phyloP scores from a whole-genome alignment of 208 protist genomes.

The Vickermania ingenoplastis region DNA sequence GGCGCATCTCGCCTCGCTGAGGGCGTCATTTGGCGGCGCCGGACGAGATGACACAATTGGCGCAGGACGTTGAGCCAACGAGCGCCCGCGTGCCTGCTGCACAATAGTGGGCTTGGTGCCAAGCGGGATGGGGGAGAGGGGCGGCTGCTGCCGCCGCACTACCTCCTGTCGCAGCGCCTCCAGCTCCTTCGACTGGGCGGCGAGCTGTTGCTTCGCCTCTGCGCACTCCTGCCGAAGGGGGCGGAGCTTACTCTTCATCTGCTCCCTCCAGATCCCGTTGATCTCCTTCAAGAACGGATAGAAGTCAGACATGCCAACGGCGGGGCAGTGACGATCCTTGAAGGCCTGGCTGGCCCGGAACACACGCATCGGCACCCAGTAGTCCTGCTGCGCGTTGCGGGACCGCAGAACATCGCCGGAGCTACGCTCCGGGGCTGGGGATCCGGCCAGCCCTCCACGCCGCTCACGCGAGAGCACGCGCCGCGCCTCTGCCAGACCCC shows the following conservation, averaged over 20 bases:
- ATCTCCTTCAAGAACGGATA: slow-evolving; percentile 74
- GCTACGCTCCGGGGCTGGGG: too few species aligned
- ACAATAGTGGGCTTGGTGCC: too few species aligned
- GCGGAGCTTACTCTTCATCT: slow-evolving; percentile 40
- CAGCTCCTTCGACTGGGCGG: neutral
- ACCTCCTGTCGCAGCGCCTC: too few species aligned
- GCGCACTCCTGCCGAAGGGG: slow-evolving; percentile 22
- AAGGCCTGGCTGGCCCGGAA: slow-evolving; percentile 76
- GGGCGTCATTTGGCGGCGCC: neutral
- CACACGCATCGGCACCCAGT: slow-evolving; percentile 76
- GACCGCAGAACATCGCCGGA: slow-evolving; percentile 56
- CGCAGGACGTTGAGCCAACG: too few species aligned
- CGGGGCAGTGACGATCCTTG: slow-evolving; percentile 70
- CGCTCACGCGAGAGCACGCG: neutral
- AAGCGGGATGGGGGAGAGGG: too few species aligned
- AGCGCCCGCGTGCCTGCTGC: too few species aligned
- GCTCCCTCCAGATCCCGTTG: slow-evolving; percentile 69
- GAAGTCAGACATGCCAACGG: slow-evolving; percentile 58
- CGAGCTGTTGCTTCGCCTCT: slow-evolving; percentile 13
- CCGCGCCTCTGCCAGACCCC: neutral
- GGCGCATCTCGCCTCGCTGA: slow-evolving; percentile 15
- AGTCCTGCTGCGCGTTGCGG: slow-evolving; percentile 61
- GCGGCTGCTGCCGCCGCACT: too few species aligned
- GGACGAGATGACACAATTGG: too few species aligned
- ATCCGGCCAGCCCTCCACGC: too few species aligned